Evolutionary conservation across 75 land plant genomes (phyloP).

Genomic region (Pinus tabuliformis): DNA sequence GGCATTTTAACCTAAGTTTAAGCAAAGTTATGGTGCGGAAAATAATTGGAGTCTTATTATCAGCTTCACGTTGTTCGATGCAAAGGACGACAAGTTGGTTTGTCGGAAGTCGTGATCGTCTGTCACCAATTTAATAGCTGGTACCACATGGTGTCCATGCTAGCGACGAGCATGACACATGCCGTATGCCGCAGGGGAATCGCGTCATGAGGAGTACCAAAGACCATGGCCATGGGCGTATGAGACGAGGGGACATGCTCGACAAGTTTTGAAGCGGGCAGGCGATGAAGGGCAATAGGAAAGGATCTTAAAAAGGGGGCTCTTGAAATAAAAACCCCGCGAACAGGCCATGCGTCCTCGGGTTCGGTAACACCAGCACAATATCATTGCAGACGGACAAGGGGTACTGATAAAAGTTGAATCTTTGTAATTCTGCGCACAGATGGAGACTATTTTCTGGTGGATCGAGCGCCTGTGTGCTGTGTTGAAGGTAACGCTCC

Average conservation of each 20-base stretch:
- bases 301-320: background rate
- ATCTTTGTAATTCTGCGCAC: too few relatives aligned
- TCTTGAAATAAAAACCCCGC: background rate
- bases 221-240: background rate
- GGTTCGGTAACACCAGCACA: background rate
- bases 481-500: background rate
- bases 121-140: too few relatives aligned
- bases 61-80: too few relatives aligned
- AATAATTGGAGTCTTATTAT: too few relatives aligned
- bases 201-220: background rate
- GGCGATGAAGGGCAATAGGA: background rate
- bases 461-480: background rate
- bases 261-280: background rate
- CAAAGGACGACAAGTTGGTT: too few relatives aligned
- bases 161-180: background rate
- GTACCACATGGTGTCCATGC: constrained; percentile 8
- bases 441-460: too few relatives aligned
- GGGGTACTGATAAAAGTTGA: too few relatives aligned
- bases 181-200: background rate
- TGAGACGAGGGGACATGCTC: background rate
- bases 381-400: background rate
- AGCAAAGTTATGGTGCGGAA: too few relatives aligned
- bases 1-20: too few relatives aligned
- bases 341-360: background rate
- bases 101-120: too few relatives aligned